phyloP scores from a whole-genome alignment of 116 monocot genomes.

The Dioscorea cayenensis region DNA sequence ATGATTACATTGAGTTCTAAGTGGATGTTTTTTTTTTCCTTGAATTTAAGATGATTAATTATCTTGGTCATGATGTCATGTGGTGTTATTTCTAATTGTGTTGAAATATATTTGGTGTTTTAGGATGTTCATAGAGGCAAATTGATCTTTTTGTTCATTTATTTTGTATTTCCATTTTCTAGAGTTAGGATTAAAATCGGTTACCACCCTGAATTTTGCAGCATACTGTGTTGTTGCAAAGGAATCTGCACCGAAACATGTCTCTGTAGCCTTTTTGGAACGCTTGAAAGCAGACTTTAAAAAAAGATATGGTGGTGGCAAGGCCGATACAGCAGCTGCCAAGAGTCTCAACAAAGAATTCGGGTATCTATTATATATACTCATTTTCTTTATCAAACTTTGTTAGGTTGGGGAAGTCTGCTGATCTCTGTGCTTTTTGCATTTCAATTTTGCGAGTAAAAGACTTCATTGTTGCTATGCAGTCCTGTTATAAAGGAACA shows the following conservation, averaged over 20 bases:
- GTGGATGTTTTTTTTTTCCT: too few relatives aligned
- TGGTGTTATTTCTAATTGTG: background rate
- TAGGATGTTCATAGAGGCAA: too few relatives aligned
- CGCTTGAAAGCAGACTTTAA: conserved; percentile 71
- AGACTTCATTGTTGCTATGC: conserved; percentile 12
- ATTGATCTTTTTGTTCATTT: background rate
- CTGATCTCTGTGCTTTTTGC: background rate
- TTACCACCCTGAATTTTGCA: conserved; percentile 24
- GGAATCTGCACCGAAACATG: conserved; percentile 68
- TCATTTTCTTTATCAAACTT: conserved; percentile 1
- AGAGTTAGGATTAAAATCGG: background rate
- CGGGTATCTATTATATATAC: conserved; percentile 36
- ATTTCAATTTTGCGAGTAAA: background rate
- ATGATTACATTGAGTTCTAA: too few relatives aligned
- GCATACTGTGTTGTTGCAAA: conserved; percentile 86
- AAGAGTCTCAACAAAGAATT: conserved; percentile 97
- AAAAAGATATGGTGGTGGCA: conserved; percentile 86
- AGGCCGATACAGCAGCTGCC: conserved; percentile 83
- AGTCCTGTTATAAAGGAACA: conserved; percentile 84
- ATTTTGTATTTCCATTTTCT: background rate
- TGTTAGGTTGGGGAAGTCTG: background rate
- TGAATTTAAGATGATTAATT: too few relatives aligned
- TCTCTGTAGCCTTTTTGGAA: conserved; percentile 69
- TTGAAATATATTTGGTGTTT: too few relatives aligned
- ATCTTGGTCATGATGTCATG: background rate